Percentiles rank a stretch among this genome's conserved stretches.
Evolutionary conservation across 2,329 filamentous ascomycete species (phyloP).

Genomic region (Ambrosiella xylebori): DNA sequence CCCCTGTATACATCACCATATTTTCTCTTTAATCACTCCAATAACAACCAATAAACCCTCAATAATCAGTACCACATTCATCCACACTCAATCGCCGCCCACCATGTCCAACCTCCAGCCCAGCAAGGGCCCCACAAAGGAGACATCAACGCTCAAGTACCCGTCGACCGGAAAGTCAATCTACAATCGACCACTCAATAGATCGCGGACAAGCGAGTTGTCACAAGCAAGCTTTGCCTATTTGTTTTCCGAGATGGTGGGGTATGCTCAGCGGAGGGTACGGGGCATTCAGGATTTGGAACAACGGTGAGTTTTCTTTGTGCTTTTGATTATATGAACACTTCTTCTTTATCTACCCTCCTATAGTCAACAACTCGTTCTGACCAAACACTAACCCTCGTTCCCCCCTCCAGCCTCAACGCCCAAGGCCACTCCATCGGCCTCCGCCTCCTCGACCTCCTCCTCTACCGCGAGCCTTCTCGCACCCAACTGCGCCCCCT

Average conservation of each 20-base stretch:
- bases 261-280: slow-evolving; percentile 78
- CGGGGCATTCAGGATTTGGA: slow-evolving; percentile 89
- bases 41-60: neutral
- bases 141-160: slow-evolving; percentile 55
- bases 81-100: neutral
- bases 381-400: neutral
- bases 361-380: neutral
- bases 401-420: slow-evolving; percentile 41
- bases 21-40: neutral
- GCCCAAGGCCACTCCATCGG: slow-evolving; percentile 85
- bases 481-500: slow-evolving; percentile 62
- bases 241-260: slow-evolving; percentile 90
- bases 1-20: neutral
- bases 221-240: slow-evolving; percentile 92
- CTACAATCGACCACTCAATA: slow-evolving; percentile 89
- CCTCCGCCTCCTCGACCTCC: slow-evolving; percentile 83
- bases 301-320: slow-evolving; percentile 43
- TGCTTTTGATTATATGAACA: no score
- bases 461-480: slow-evolving; percentile 64
- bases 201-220: slow-evolving; percentile 71
- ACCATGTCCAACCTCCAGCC: slow-evolving; percentile 36
- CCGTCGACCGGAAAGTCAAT: slow-evolving; percentile 93
- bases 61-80: neutral
- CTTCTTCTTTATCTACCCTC: neutral
- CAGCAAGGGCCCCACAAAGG: slow-evolving; percentile 29